phyloP scores from a whole-genome alignment of 495 filamentous ascomycete species.

The Collariella sp. region DNA sequence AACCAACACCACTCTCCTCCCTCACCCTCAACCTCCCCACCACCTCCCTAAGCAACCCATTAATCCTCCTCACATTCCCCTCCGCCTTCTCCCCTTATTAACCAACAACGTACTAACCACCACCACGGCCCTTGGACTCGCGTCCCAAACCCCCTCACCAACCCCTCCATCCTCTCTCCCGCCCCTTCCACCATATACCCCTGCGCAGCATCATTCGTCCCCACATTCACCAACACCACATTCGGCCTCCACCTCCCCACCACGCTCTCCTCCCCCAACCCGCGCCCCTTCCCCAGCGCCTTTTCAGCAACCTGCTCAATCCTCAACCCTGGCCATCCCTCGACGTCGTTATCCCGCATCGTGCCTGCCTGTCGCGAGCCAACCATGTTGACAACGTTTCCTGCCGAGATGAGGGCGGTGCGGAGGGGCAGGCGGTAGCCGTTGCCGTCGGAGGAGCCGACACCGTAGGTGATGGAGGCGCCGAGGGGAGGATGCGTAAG shows the following conservation, averaged over 20 bases:
- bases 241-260: slow-evolving; percentile 18
- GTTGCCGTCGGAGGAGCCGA: background rate
- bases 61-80: slow-evolving; percentile 30
- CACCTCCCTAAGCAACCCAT: slow-evolving; percentile 30
- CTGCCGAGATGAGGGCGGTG: background rate
- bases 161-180: slow-evolving; percentile 28
- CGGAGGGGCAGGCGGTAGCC: background rate
- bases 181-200: slow-evolving; percentile 18
- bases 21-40: slow-evolving; percentile 24
- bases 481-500: background rate
- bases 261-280: too few species aligned
- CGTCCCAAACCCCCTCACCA: slow-evolving; percentile 34
- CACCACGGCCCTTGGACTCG: slow-evolving; percentile 38
- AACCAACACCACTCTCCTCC: slow-evolving; percentile 35
- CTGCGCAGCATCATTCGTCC: slow-evolving; percentile 17
- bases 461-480: background rate
- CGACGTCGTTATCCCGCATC: background rate
- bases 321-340: background rate
- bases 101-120: slow-evolving; percentile 43
- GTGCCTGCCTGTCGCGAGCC: background rate
- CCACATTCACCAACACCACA: background rate
- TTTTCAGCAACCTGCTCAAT: background rate
- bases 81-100: slow-evolving; percentile 23
- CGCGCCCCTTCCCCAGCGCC: too few species aligned
- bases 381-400: background rate